Conservation (phyloP, 2,329 filamentous ascomycete genomes). For the Sordariomycetes sp. region DNA sequence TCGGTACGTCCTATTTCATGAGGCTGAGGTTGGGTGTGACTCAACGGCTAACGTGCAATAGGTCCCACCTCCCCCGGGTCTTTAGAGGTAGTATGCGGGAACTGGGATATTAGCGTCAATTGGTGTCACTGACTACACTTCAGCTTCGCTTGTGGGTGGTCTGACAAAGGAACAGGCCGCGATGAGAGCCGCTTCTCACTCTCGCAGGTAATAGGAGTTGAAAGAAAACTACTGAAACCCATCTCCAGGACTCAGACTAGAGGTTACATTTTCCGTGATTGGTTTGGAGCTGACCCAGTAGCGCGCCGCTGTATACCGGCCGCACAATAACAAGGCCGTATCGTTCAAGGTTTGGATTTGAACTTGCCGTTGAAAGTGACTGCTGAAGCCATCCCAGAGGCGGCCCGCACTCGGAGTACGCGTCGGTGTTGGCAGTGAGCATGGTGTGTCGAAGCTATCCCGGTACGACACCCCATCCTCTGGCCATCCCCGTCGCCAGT, state of each 20-base stretch:
- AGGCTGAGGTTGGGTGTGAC: background rate
- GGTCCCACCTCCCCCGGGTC: conserved; percentile 47
- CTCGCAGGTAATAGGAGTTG: conserved; percentile 1
- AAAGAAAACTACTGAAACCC: background rate
- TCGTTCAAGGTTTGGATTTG: background rate
- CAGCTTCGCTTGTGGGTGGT: background rate
- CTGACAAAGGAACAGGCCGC: background rate
- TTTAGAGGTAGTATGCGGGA: conserved; percentile 14
- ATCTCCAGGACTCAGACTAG: background rate
- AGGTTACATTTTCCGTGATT: background rate
- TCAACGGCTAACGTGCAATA: conserved; percentile 12
- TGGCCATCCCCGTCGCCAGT: background rate
- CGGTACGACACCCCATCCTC: background rate
- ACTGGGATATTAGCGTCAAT: background rate
- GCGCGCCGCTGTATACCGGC: background rate
- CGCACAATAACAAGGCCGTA: background rate
- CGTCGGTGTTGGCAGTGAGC: background rate
- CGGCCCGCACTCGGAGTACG: background rate
- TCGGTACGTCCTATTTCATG: conserved; percentile 36
- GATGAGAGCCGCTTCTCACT: background rate
- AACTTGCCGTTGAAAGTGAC: background rate
- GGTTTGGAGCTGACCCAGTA: background rate
- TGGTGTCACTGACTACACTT: background rate
- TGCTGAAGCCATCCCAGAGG: background rate
- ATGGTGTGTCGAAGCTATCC: background rate